phyloP scores from a whole-genome alignment of 2,329 filamentous ascomycete genomes.

The Fusarium sp. region DNA sequence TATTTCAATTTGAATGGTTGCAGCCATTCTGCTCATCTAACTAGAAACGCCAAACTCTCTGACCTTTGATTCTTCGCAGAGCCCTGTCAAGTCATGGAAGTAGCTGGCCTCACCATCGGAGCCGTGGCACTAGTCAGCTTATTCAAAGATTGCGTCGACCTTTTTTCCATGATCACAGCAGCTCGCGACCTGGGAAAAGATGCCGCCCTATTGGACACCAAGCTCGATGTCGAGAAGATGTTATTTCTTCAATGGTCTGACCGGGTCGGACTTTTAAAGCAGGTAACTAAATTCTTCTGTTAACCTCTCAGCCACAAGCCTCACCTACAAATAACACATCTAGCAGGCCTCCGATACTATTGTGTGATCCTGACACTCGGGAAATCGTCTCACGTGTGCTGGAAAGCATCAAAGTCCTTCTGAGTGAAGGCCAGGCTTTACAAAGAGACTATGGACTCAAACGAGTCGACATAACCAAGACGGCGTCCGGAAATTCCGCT shows the following conservation, averaged over 20 bases:
- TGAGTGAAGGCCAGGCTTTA: not conserved
- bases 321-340: no score
- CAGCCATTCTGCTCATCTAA: no score
- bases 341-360: no score
- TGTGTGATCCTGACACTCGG: rapidly evolving
- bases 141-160: not conserved
- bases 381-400: not conserved
- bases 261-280: rapidly evolving
- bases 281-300: no score
- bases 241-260: not conserved
- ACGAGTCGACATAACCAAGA: rapidly evolving
- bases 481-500: no score
- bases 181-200: not conserved
- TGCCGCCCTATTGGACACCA: rapidly evolving
- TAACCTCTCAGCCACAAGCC: no score
- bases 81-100: no score
- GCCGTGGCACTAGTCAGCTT: not conserved
- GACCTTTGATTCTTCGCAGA: no score
- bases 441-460: not conserved
- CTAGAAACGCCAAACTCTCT: no score
- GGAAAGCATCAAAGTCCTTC: not conserved
- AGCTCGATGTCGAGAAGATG: not conserved
- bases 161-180: not conserved
- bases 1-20: no score
- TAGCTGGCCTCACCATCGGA: not conserved